Base-by-base conservation (phyloP, 1,284 basidiomycete genomes). In the Chiua sp. region DNA sequence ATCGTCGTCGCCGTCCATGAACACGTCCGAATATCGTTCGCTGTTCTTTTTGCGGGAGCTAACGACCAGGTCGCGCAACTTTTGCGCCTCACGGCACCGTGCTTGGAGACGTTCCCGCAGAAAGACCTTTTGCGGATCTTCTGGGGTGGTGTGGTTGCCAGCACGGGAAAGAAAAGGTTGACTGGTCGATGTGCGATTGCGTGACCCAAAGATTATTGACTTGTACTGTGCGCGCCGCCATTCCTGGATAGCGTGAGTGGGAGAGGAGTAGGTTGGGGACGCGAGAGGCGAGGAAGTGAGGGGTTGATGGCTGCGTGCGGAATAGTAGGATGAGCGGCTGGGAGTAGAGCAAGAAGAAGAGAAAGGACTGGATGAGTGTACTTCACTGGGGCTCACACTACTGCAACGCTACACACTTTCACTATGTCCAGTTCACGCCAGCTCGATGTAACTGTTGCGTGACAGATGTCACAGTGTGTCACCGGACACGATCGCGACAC, bases 61-160 rank as follows among this genome's bases (percentile, higher is more conserved):
- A 4, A 88, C 72, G 35, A 80, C 81, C 33, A 78, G 80, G 48
- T 80, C 78, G 51, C 87, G 78, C 7, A 85, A 83, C 61, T 79
- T 80, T 44, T 77, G 76, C 1, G 85, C 87, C 68, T 87, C 84
- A 47, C 87, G 70, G 70, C 87, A 90, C 47, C 81, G 79, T 5
- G 81, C 81, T 65, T 81, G 82, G 67, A 91, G 83, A n/a, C 83
- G 81, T 53, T 87, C 83, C 26, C 87, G 75, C 49, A 91, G 72
- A 47, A 91, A 80, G 5, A 74, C 63, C 55, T 82, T 84, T 60
- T 79, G 75, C 1, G 80, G 71, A 1, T 82, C 81, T 35, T 74
- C 69, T 15, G 63, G 59, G 15, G 59, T 44, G n/a, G 42, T 65
- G 59, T 55, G 68, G 47, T 7, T 57, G 0, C 51, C 42, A 20